Evolutionary conservation across 176 grass and related monocot species (phyloP), one percentile per base, ranked within the genome.

Genomic region (Eleusine indica): DNA sequence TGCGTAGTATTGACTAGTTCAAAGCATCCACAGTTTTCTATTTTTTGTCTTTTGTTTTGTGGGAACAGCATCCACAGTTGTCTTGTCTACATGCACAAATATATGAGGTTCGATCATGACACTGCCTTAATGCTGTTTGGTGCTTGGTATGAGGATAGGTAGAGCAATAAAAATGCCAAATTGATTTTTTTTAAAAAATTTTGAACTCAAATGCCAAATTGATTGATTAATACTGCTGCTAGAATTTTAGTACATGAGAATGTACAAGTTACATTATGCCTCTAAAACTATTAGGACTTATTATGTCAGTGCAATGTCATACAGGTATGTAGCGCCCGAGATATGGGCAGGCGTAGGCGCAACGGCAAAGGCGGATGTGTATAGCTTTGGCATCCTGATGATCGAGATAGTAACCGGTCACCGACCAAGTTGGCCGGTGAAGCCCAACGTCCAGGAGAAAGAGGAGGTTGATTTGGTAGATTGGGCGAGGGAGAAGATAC

Each of bases 291-390:
- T 9, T 44, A 5, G 7, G 9, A 8, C 6, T 8, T 44, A 43
- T 43, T 43, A 44, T 44, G 42, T 44, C 6, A 11, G 44, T 47
- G 44, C 8, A 58, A 58, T 19, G 18, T 13, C 0, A 67, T 68
- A 73, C 7, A 94, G 92, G 48, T 98, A 98, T 70, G 89, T 98
- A 83, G 85, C 96, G 14, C 96, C 96, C 0, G 96, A 93, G 85
- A 80, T 91, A 4, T 76, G 72, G 49, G 87, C 72, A 4, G 96
- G 96, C 0, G 46, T 75, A 17, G 40, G 48, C 7, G 89, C 91
- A 10, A 95, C 91, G 10, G 38, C 73, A 0, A 88, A 80, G 66
- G 93, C 91, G 0, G 96, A 98, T 40, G 93, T 95, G 12, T 98
- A 98, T 22, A 98, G 93, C 79, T 98, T 91, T 6, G 96, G 93